Base-by-base conservation (phyloP, 2,329 filamentous ascomycete species). In the Aureobasidium sp. region DNA sequence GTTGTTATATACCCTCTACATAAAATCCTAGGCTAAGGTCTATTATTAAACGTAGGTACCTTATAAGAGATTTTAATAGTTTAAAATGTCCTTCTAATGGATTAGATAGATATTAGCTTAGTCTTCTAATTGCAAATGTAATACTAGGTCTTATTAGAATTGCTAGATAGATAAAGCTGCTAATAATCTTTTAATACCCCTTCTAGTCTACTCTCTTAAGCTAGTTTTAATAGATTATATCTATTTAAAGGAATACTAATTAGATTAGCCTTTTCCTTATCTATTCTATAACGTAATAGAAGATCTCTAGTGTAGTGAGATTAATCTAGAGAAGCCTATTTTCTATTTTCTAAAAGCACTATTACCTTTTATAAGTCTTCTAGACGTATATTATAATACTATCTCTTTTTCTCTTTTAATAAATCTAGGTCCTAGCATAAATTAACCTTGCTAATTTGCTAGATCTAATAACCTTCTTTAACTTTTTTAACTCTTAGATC, bases 181-280 rank as follows among this genome's bases (percentile, higher is more conserved):
- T 29, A 30, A 44, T 22, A 19, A 30, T 30, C 24, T 21, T 29
- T 30, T 44, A 44, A 17, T 44, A 44, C 6, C 19, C 40, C 14
- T 44, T 29, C 17, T 30, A 30, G 17, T 44, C 17, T n/a, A 17
- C 14, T 44, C 17, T 44, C 17, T 22, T 19, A 14, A 29, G 29
- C 6, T 29, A 11, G 40, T 30, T 29, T 44, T 30, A 44, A 30
- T 19, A 34, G 11, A 21, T 32, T 4, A n/a, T 45, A 19, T 30
- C 41, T 32, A 45, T 45, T 45, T 19, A 45, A 22, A 30, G 16
- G 41, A 16, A 34, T 45, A 30, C 41, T 45, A 30, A 45, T 45
- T 45, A 45, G 11, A 21, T 45, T 30, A 45, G 41, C 16, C 29
- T 45, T 21, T 14, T 45, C 25, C 14, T 21, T 45, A 19, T 45